Evolutionary conservation across 371 early-diverging fungal genomes (phyloP), one percentile per base, ranked within the genome.

Genomic region (Mucor saturninus): DNA sequence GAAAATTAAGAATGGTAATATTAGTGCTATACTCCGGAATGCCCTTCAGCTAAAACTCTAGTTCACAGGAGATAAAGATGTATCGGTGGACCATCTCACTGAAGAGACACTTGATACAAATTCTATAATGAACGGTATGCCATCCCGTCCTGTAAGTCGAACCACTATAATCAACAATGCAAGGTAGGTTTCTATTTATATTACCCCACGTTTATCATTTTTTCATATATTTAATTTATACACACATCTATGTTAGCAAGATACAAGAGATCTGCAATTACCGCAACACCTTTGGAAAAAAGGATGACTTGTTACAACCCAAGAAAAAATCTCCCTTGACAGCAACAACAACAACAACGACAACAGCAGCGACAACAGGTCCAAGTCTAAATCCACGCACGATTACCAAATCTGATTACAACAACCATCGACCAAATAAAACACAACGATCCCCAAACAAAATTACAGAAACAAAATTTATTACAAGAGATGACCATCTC

Each of bases 81-180:
- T 65, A 32, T 54, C 54, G 10, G 31, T 62, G 42, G 68, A 67
- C 53, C 32, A 62, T 5, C 59, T 62, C 26, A 58, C 62, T 14
- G 62, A 48, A 43, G 62, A 67, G 6, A 42, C 62, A 2, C 7
- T 67, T 15, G 59, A 67, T 37, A 55, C 62, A 5, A 58, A 67
- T 8, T 62, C 50, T 21, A 52, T 59, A 49, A 45, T 67, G 58
- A 57, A 67, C 21, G 62, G 53, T 26, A 46, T 60, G 5, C 9
- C 40, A 3, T 52, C 60, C 51, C 60, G 53, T n/a, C 51, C 51
- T 42, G 52, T 60, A 15, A 60, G 53, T 40, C 15, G 53, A 60
- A 52, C 60, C 2, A 59, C 59, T n/a, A 59, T 59, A 21, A 21
- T 14, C 48, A 51, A 60, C 40, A 60, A 52, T 21, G 60, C 60